phyloP scores from a whole-genome alignment of 805 yeast species.

The Spathaspora arborariae region DNA sequence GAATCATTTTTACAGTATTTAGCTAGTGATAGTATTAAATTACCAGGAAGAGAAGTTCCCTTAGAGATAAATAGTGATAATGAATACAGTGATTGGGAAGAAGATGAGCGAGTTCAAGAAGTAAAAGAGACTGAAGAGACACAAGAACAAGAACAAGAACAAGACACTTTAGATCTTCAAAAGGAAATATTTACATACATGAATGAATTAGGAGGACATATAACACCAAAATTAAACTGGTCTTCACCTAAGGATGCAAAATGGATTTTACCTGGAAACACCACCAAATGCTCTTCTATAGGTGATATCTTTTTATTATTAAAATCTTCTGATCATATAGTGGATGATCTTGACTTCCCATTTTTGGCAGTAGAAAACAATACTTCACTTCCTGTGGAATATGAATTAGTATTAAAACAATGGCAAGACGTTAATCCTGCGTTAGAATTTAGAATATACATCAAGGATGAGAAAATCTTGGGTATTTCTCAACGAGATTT shows the following conservation, averaged over 20 bases:
- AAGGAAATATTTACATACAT: conserved; percentile 44
- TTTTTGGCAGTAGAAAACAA: conserved; percentile 44
- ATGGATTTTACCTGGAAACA: conserved; percentile 82
- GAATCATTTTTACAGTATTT: conserved; percentile 30
- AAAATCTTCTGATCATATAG: conserved; percentile 83
- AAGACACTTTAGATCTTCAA: conserved; percentile 46
- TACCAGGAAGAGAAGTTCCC: conserved; percentile 13
- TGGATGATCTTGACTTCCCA: conserved; percentile 77
- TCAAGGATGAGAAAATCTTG: conserved; percentile 55
- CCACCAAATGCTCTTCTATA: conserved; percentile 65
- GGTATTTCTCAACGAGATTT: conserved; percentile 86
- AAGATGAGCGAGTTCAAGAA: conserved; percentile 22
- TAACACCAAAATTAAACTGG: conserved; percentile 93
- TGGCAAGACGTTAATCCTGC: conserved; percentile 89
- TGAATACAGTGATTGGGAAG: conserved; percentile 77
- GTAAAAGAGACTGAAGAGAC: conserved; percentile 12
- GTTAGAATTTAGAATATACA: conserved; percentile 85
- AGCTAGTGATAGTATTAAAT: conserved; percentile 20
- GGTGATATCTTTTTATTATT: conserved; percentile 77
- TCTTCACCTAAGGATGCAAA: conserved; percentile 93
- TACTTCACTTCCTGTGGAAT: conserved; percentile 21
- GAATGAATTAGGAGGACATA: conserved; percentile 46
- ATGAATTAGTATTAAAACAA: conserved; percentile 71
- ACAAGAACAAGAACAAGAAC: conserved; percentile 9
- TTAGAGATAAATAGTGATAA: conserved; percentile 45